Evolutionary conservation across 805 yeast genomes (phyloP).

Genomic region (Lipomyces yamadae): DNA sequence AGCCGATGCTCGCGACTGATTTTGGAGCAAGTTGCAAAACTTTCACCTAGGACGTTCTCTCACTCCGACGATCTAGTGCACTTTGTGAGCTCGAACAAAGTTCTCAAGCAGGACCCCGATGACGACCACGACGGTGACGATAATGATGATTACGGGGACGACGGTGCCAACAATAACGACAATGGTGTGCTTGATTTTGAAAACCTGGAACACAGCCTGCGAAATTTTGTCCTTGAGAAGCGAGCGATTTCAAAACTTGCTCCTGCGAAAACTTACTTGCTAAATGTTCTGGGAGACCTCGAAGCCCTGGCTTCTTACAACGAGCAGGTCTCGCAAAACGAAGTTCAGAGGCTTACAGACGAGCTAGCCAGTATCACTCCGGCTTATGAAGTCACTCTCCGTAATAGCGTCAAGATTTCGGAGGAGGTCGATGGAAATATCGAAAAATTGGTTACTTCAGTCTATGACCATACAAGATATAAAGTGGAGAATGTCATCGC

Average conservation of each 20-base stretch:
- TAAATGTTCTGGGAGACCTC: constrained; percentile 72
- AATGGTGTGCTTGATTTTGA: constrained; percentile 60
- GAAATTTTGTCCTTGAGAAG: constrained; percentile 86
- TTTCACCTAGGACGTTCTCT: constrained; percentile 91
- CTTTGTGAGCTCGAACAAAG: constrained; percentile 73
- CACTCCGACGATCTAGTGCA: constrained; percentile 91
- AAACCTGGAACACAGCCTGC: constrained; percentile 77
- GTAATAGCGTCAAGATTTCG: constrained; percentile 58
- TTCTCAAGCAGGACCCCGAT: constrained; percentile 49
- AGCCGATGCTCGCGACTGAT: constrained; percentile 76
- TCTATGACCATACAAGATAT: constrained; percentile 64
- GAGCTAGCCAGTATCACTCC: constrained; percentile 68
- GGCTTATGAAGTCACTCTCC: constrained; percentile 58
- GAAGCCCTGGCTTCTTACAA: constrained; percentile 65
- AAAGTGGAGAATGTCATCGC: constrained; percentile 59
- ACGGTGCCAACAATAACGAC: constrained; percentile 30
- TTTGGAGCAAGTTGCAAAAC: constrained; percentile 77
- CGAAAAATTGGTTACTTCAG: constrained; percentile 62
- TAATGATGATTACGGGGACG: constrained; percentile 43
- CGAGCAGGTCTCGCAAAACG: constrained; percentile 57
- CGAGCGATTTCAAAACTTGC: constrained; percentile 84
- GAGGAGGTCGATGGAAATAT: constrained; percentile 65
- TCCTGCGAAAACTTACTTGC: constrained; percentile 88
- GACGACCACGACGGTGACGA: constrained; percentile 48
- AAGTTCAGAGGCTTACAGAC: constrained; percentile 52